Percentiles rank a stretch among this genome's conserved stretches.
phyloP scores from a whole-genome alignment of 2,329 filamentous ascomycete genomes.

The Oidium heveae region DNA sequence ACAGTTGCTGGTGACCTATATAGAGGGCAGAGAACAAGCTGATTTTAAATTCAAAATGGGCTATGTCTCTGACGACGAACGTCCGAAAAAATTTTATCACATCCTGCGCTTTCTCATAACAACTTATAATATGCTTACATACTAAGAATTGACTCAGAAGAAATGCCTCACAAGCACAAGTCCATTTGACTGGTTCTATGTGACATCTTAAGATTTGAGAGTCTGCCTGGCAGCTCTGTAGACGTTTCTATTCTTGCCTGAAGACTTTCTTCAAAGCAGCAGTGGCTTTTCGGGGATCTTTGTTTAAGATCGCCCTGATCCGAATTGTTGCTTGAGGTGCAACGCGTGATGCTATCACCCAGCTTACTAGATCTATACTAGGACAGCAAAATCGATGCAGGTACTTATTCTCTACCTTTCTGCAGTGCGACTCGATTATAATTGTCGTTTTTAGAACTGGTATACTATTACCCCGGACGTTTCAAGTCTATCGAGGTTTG shows the following conservation, averaged over 20 bases:
- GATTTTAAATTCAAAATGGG: neutral
- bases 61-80: neutral
- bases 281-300: neutral
- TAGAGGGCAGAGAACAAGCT: neutral
- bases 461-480: neutral
- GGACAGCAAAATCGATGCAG: neutral
- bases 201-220: neutral
- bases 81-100: neutral
- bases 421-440: neutral
- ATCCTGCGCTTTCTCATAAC: neutral
- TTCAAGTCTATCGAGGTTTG: neutral
- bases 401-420: neutral
- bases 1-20: neutral
- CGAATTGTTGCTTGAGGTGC: neutral
- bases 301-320: neutral
- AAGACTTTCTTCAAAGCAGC: no score
- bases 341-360: neutral
- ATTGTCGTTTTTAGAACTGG: neutral
- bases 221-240: neutral
- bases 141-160: neutral
- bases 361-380: neutral
- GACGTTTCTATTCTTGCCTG: neutral
- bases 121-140: neutral
- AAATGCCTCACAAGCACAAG: neutral
- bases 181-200: neutral